A percentile compares a stretch with the other conserved stretches of the same genome.
phyloP scores from a whole-genome alignment of 352 stramenopile genomes.

The Pythium dissimile region DNA sequence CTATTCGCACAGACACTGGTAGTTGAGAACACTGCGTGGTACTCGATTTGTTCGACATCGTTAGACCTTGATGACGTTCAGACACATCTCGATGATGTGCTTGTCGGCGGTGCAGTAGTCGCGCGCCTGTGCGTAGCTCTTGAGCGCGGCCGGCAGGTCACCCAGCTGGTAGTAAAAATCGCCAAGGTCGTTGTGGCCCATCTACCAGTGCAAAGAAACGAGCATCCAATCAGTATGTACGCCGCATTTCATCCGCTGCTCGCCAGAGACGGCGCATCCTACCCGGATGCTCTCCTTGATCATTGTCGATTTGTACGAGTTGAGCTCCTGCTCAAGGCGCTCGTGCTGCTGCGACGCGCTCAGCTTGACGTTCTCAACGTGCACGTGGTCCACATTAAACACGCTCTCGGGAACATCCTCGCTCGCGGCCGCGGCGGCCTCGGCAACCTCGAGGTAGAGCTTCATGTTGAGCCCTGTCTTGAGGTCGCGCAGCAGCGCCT shows the following conservation, averaged over 20 bases:
- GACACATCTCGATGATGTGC: slow-evolving; percentile 88
- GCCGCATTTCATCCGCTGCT: neutral
- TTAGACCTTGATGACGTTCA: slow-evolving; percentile 85
- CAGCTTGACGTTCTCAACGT: slow-evolving; percentile 66
- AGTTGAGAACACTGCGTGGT: too few relatives aligned
- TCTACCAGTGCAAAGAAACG: slow-evolving; percentile 36
- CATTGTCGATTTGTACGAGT: slow-evolving; percentile 90
- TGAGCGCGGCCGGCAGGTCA: slow-evolving; percentile 68
- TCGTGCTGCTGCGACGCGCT: slow-evolving; percentile 70
- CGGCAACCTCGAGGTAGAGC: slow-evolving; percentile 59
- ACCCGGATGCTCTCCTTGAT: slow-evolving; percentile 91
- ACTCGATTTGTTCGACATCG: neutral
- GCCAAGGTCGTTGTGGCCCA: slow-evolving; percentile 86
- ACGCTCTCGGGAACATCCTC: slow-evolving; percentile 35
- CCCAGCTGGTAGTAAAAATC: slow-evolving; percentile 87
- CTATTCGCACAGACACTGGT: slow-evolving; percentile 22
- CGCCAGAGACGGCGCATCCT: neutral
- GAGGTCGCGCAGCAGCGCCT: slow-evolving; percentile 57
- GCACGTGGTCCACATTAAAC: slow-evolving; percentile 32
- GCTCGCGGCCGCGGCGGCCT: slow-evolving; percentile 23
- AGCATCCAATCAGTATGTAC: slow-evolving; percentile 24
- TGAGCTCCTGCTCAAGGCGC: slow-evolving; percentile 83
- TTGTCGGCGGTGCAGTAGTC: slow-evolving; percentile 91
- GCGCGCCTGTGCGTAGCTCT: slow-evolving; percentile 82
- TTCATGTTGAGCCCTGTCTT: slow-evolving; percentile 65